Percentiles rank a stretch among this genome's conserved stretches.
Evolutionary conservation across 805 yeast genomes (phyloP).

Genomic region (Sugiyamaella chiloensis): DNA sequence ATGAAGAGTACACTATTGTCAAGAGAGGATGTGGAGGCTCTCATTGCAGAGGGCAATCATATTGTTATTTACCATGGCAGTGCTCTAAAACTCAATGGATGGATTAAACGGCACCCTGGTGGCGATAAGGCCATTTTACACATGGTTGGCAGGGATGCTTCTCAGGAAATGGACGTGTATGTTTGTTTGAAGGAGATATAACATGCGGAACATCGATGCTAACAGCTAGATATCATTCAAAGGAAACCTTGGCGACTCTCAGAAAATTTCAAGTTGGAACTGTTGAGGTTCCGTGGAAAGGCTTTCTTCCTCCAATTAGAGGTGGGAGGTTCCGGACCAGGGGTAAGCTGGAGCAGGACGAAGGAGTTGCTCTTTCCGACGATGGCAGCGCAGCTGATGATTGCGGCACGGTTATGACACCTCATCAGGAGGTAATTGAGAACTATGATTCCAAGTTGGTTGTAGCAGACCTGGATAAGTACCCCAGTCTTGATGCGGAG

Average conservation of each 20-base stretch:
- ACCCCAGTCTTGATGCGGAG: conserved; percentile 64
- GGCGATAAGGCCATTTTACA: conserved; percentile 83
- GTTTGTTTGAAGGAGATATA: no score
- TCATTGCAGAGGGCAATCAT: conserved; percentile 64
- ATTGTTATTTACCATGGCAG: conserved; percentile 61
- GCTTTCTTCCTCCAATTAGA: conserved; percentile 83
- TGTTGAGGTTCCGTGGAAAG: conserved; percentile 64
- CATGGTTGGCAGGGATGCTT: conserved; percentile 85
- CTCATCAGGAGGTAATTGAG: conserved; percentile 52
- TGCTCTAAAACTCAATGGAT: conserved; percentile 63
- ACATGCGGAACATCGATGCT: no score
- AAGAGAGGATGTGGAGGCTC: conserved; percentile 49
- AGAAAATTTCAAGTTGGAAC: conserved; percentile 61
- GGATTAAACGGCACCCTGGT: conserved; percentile 82
- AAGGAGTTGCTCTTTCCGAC: conserved; percentile 22
- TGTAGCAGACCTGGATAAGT: conserved; percentile 49
- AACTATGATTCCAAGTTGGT: conserved; percentile 57
- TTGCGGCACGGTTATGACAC: background rate
- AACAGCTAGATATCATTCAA: conserved; percentile 31
- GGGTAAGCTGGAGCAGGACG: conserved; percentile 29
- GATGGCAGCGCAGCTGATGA: background rate
- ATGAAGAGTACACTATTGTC: no score
- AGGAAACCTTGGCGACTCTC: conserved; percentile 52
- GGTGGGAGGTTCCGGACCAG: conserved; percentile 55
- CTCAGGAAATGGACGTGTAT: conserved; percentile 82